A percentile compares a stretch with the other conserved stretches of the same genome.
These are phyloP conservation scores for Exophiala sp. DNA, from an alignment of 2,329 filamentous ascomycete genomes.

Conservation along the genomic window DNA sequence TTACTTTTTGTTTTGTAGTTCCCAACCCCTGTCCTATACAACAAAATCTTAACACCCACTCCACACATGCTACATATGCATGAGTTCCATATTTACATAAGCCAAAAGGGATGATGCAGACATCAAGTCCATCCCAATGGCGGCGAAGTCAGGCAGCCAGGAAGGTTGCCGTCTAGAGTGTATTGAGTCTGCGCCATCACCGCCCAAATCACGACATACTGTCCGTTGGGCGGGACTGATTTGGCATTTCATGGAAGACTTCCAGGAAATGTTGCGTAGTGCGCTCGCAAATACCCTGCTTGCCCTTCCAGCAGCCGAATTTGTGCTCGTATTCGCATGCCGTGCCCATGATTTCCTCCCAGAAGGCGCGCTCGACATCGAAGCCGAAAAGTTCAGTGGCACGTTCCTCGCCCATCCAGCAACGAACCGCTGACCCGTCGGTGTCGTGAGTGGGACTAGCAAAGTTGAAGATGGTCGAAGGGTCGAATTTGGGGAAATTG, in stretches of 20 bases:
- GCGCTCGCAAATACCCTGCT: slow-evolving; percentile 33
- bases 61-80: no score
- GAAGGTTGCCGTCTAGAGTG: no score
- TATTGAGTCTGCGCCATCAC: no score
- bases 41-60: no score
- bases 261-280: slow-evolving; percentile 36
- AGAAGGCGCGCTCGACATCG: slow-evolving; percentile 38
- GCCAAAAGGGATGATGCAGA: no score
- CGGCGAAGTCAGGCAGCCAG: no score
- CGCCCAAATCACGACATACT: no score
- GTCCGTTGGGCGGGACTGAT: not conserved
- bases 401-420: slow-evolving; percentile 31
- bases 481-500: slow-evolving; percentile 41
- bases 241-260: slow-evolving; percentile 39
- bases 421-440: slow-evolving; percentile 35
- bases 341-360: slow-evolving; percentile 39
- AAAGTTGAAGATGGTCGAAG: slow-evolving; percentile 34
- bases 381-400: slow-evolving; percentile 32
- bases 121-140: no score
- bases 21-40: no score
- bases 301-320: slow-evolving; percentile 33
- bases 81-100: no score
- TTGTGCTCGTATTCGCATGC: slow-evolving; percentile 38
- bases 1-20: no score
- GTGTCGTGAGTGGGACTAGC: slow-evolving; percentile 29